Percentiles rank a stretch among this genome's conserved stretches.
Evolutionary conservation across 176 grass and related monocot species (phyloP).

Genomic region (Microstegium vimineum): DNA sequence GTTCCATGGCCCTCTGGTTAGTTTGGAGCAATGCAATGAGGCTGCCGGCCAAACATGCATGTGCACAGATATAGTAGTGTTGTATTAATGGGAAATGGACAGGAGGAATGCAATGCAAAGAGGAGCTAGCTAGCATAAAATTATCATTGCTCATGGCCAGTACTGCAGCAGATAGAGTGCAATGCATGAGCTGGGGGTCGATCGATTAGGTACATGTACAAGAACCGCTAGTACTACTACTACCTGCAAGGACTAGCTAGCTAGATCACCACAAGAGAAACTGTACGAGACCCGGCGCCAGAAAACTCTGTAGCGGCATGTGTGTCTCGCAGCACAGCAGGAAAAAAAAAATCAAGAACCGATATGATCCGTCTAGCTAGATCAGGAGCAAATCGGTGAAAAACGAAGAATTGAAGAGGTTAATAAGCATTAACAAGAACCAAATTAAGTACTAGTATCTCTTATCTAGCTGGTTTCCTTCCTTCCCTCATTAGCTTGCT

Average conservation of each 20-base stretch:
- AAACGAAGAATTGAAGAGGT: neutral
- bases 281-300: conserved; percentile 23
- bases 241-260: conserved; percentile 15
- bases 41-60: conserved; percentile 25
- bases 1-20: neutral
- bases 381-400: conserved; percentile 3
- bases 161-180: conserved; percentile 27
- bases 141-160: conserved; percentile 44
- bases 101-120: neutral
- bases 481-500: neutral
- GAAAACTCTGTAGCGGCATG: conserved; percentile 24
- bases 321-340: conserved; percentile 22
- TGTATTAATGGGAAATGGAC: conserved; percentile 18
- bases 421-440: conserved; percentile 45
- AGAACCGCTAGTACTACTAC: conserved; percentile 35
- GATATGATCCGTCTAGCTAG: neutral
- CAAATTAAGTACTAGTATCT: conserved; percentile 30
- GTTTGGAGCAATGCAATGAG: neutral
- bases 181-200: conserved; percentile 28
- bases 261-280: conserved; percentile 18
- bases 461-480: conserved; percentile 21
- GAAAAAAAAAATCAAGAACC: conserved; percentile 31
- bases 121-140: conserved; percentile 44
- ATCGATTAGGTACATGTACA: conserved; percentile 51
- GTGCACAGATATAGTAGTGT: neutral